Base-by-base conservation (phyloP, 2,329 filamentous ascomycete species). In the Cladosporium sp. region DNA sequence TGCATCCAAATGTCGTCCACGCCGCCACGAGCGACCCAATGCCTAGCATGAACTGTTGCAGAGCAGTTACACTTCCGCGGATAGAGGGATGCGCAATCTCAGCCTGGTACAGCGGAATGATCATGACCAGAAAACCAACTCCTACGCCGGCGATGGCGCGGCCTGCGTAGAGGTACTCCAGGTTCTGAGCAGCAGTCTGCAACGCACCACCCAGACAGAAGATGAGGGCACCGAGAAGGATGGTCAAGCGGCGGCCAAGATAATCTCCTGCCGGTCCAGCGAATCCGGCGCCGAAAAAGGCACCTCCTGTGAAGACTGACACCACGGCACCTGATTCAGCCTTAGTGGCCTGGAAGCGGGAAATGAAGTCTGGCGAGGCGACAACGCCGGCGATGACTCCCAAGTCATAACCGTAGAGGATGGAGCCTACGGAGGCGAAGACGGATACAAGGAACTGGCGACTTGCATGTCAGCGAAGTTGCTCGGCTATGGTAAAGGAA, bases 11-110 rank as follows among this genome's bases (percentile, higher is more conserved):
- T 0, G 82, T 83, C 42, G 87, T 81, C 86, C 87, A 90, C 0
- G 82, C 77, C 0, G 88, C 88, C 13, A 83, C 70, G 1, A 93
- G 77, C 13, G 86, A 74, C 51, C 88, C 88, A 22, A 92, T 79
- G 1, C 87, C 88, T 45, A 92, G 67, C 86, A 91, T 91, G 63
- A 91, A 90, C 61, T 91, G 88, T 66, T 91, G 88, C 3, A 92
- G 73, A 27, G 82, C 80, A 0, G 86, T 90, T 27, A 93, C 79
- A 55, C 83, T 76, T 11, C 88, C 88, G 65, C 88, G 80, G 61
- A 92, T 92, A 51, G 78, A 79, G 1, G 88, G 88, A 64, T 92
- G 88, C 3, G 85, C 83, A 19, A 92, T 77, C 62, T 93, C 88
- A 18, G 85, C 86, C 64, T 91, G 88, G 64, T 90, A 92, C 0